phyloP scores from a whole-genome alignment of 2,329 filamentous ascomycete genomes.

The Ophiostoma ips region DNA sequence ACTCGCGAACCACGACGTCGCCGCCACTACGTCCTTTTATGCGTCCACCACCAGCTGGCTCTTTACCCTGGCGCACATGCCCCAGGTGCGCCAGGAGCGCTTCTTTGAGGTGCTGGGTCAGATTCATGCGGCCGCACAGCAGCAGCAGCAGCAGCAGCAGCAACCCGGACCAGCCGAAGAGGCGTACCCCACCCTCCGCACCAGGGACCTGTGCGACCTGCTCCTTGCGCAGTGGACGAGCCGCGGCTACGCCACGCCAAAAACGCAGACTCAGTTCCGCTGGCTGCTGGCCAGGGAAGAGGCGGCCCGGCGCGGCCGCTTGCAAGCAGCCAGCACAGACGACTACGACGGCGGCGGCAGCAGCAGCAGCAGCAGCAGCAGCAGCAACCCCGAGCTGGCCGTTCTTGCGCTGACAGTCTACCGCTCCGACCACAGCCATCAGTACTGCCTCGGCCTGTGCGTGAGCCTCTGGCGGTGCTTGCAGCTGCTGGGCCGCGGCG shows the following conservation, averaged over 20 bases:
- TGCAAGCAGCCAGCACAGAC: too few species aligned
- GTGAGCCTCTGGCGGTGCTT: conserved; percentile 9
- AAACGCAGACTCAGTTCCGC: background rate
- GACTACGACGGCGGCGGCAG: background rate
- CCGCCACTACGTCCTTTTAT: background rate
- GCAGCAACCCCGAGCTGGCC: conserved; percentile 12
- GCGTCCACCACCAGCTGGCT: conserved; percentile 10
- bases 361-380: background rate
- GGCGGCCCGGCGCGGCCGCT: too few species aligned
- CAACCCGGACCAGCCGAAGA: too few species aligned
- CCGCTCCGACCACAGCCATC: conserved; percentile 2
- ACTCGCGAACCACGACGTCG: background rate
- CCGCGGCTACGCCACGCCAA: conserved; percentile 15
- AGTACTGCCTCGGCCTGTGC: conserved; percentile 6
- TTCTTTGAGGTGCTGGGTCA: conserved; percentile 11
- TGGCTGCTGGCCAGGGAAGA: background rate
- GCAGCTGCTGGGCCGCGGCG: conserved; percentile 3
- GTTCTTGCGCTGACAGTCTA: conserved; percentile 17
- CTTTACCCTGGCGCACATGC: conserved; percentile 11
- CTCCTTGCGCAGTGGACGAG: conserved; percentile 21
- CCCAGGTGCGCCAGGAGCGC: conserved; percentile 11
- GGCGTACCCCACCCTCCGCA: conserved; percentile 1
- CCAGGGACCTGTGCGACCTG: conserved; percentile 17
- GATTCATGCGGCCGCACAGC: background rate
- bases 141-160: background rate